Evolutionary conservation across 768 basidiomycete species (phyloP), one percentile per base, ranked within the genome.

Genomic region (Termitomyces titanicus): DNA sequence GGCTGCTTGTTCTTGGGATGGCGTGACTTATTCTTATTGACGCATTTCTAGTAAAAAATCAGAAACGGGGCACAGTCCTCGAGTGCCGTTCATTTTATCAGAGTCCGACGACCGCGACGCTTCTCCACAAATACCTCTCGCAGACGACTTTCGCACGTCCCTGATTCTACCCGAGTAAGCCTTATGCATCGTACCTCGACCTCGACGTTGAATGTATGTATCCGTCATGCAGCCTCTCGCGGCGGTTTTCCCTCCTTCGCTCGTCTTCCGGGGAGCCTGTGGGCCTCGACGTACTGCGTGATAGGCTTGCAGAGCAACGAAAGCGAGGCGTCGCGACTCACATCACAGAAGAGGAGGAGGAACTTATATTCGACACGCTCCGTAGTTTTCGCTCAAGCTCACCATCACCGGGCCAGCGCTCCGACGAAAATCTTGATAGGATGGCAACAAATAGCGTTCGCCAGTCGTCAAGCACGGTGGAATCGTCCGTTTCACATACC

Each of bases 131-230:
- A 77, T 93, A 17, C 86, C 88, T 51, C 80, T 86, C 9, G 73
- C 78, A 42, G 83, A 80, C 74, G 84, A 91, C 70, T 94, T 94
- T 74, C 87, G 92, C 64, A 91, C 92, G 29, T 92, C 90, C 56
- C 80, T 88, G 66, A 92, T 94, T 63, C 72, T 94, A 47, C 89
- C 89, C 68, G 89, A 88, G 92, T 94, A 72, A 74, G 88, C 47
- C 45, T 39, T 17, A 27, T 13, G 51, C 27, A 50, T 61, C 46
- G 20, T 62, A 53, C 46, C 57, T 48, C 11, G 18, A 2, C 1
- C 31, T 8, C 10, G 12, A 5, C 9, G 1, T n/a, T 20, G 6
- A 40, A 29, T 42, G 20, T 53, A 49, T 61, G 45, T 57, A 55
- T 57, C 64, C 61, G 53, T 59, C 68, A 47, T 62, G 61, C 68